Conservation (phyloP, 495 filamentous ascomycete genomes). For the Penicillium paxilli region DNA sequence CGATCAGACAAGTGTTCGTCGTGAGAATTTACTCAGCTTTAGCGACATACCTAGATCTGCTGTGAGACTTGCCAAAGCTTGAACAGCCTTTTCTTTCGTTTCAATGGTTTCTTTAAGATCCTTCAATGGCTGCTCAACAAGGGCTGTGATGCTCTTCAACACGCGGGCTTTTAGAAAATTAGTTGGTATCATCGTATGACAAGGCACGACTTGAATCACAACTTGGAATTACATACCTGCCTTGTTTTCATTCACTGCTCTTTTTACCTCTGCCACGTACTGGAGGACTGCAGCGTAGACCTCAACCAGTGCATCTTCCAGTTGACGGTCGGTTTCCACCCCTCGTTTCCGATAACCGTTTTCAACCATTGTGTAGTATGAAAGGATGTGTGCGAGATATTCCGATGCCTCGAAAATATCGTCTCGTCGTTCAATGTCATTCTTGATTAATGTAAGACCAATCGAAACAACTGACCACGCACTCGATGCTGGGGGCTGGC, state of each 20-base stretch:
- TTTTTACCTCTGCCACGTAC: constrained; percentile 1
- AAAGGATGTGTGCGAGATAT: neutral
- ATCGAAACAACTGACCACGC: constrained; percentile 15
- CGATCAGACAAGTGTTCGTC: neutral
- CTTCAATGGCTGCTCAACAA: neutral
- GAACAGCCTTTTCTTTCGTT: neutral
- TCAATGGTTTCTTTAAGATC: neutral
- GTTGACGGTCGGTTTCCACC: neutral
- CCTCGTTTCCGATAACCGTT: neutral
- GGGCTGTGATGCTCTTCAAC: neutral
- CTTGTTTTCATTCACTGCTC: neutral
- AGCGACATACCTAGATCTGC: neutral
- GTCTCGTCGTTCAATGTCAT: constrained; percentile 11
- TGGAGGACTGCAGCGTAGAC: neutral
- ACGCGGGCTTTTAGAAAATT: too few species aligned
- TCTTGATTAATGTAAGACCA: constrained; percentile 6
- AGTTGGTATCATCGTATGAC: too few species aligned
- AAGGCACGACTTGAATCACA: too few species aligned
- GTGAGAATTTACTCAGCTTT: neutral
- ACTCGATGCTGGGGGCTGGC: constrained; percentile 2
- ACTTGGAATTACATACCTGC: neutral
- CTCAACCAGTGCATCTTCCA: neutral
- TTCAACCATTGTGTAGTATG: constrained; percentile 4
- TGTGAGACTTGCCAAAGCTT: neutral
- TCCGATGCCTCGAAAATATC: constrained; percentile 5